These are phyloP conservation scores for Houttuynia cordata DNA, from an alignment of 164 flowering plant genomes.

Conservation along the genomic window DNA sequence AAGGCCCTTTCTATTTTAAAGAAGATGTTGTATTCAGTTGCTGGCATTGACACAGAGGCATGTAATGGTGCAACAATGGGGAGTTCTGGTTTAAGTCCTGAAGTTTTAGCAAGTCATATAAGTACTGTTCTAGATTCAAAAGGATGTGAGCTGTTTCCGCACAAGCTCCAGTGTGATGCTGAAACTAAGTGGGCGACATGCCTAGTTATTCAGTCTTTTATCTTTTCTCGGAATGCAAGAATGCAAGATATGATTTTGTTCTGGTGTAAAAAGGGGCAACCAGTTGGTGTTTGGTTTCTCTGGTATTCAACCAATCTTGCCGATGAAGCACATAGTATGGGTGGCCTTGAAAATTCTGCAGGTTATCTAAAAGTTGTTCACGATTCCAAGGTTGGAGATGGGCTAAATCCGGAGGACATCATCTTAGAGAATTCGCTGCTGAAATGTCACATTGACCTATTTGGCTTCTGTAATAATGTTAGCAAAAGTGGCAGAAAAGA, in stretches of 20 bases:
- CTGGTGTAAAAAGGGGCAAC: slow-evolving; percentile 32
- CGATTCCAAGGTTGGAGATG: background rate
- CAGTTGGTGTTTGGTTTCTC: slow-evolving; percentile 32
- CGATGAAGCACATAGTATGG: slow-evolving; percentile 19
- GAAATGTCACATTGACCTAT: slow-evolving; percentile 23
- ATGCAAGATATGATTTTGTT: slow-evolving; percentile 26
- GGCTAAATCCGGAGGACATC: slow-evolving; percentile 3
- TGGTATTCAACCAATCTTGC: slow-evolving; percentile 39
- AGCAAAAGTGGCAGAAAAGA: slow-evolving; percentile 1
- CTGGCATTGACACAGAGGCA: slow-evolving; percentile 4
- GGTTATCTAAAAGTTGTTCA: background rate
- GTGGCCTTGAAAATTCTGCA: slow-evolving; percentile 3
- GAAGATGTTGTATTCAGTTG: slow-evolving; percentile 20
- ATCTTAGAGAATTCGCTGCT: slow-evolving; percentile 17
- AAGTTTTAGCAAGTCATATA: slow-evolving; percentile 24
- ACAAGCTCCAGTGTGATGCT: slow-evolving; percentile 17
- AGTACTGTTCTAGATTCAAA: slow-evolving; percentile 18
- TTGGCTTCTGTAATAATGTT: slow-evolving; percentile 16
- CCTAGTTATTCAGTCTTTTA: slow-evolving; percentile 21
- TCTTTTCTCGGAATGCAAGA: slow-evolving; percentile 23
- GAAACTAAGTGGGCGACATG: slow-evolving; percentile 33
- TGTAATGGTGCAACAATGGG: slow-evolving; percentile 3
- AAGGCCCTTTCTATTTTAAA: slow-evolving; percentile 26
- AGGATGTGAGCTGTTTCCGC: slow-evolving; percentile 24
- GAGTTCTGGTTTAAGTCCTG: slow-evolving; percentile 12